Evolutionary conservation across 1,284 basidiomycete species (phyloP).

Genomic region (Apiotrichum laibachii): DNA sequence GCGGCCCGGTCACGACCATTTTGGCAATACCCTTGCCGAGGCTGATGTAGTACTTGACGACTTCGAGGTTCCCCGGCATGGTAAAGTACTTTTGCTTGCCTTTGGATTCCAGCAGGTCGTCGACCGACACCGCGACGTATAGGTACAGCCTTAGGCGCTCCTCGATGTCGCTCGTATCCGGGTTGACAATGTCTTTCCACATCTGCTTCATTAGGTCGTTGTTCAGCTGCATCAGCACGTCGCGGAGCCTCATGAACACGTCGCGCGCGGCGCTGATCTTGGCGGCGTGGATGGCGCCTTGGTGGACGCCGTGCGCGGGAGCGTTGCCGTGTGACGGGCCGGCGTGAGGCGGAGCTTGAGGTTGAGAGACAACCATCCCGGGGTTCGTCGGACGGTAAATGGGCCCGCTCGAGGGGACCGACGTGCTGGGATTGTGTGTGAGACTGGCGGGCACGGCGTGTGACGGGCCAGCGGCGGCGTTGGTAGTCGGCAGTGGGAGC

Average conservation of each 20-base stretch:
- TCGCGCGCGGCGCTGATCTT: background rate
- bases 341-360: background rate
- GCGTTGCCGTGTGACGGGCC: background rate
- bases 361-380: background rate
- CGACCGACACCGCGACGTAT: background rate
- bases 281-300: background rate
- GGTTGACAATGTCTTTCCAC: background rate
- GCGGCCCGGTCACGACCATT: background rate
- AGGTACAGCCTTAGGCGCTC: background rate
- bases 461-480: background rate
- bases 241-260: background rate
- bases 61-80: background rate
- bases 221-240: background rate
- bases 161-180: background rate
- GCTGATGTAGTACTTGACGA: constrained; percentile 1
- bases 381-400: background rate
- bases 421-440: background rate
- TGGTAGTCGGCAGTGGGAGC: too few relatives aligned
- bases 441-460: background rate
- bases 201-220: background rate
- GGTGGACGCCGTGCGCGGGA: background rate
- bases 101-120: background rate
- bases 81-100: background rate
- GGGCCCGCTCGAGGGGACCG: background rate
- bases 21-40: background rate